Evolutionary conservation across 2,329 filamentous ascomycete genomes (phyloP).

Genomic region (Coleophoma eucalyptorum): DNA sequence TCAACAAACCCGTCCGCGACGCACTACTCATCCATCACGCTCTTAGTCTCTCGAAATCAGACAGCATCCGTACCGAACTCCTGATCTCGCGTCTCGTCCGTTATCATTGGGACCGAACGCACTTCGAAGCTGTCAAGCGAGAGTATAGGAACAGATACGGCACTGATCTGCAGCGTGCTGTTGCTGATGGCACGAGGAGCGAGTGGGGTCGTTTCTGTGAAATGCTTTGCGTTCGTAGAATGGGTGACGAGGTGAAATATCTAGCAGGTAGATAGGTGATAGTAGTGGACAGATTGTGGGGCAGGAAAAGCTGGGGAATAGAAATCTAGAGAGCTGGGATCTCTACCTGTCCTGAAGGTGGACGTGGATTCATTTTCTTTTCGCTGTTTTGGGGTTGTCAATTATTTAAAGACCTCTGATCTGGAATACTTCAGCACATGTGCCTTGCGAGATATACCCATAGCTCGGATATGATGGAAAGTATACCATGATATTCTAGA

Average conservation of each 20-base stretch:
- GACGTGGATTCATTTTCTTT: too few species aligned
- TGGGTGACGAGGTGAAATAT: constrained; percentile 52
- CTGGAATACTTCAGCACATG: too few species aligned
- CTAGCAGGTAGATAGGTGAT: constrained; percentile 30
- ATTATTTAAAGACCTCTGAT: too few species aligned
- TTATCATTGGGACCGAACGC: constrained; percentile 86
- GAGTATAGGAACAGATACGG: constrained; percentile 79
- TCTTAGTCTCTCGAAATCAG: constrained; percentile 62
- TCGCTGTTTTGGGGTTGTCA: too few species aligned
- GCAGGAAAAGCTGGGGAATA: too few species aligned
- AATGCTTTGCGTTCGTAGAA: constrained; percentile 60
- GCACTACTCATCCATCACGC: constrained; percentile 89
- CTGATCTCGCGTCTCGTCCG: constrained; percentile 85
- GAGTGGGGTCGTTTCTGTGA: constrained; percentile 77
- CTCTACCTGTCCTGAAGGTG: too few species aligned
- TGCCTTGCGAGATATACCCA: too few species aligned
- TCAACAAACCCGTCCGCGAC: constrained; percentile 92
- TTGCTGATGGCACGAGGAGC: constrained; percentile 71
- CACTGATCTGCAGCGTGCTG: constrained; percentile 69
- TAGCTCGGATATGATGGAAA: too few species aligned
- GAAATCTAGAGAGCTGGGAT: too few species aligned
- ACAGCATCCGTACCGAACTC: constrained; percentile 74
- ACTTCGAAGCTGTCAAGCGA: constrained; percentile 74
- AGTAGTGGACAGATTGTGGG: too few species aligned
- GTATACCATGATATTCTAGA: too few species aligned